Evolutionary conservation across 2,329 filamentous ascomycete species (phyloP).

Genomic region (Lachnellula hyalina): DNA sequence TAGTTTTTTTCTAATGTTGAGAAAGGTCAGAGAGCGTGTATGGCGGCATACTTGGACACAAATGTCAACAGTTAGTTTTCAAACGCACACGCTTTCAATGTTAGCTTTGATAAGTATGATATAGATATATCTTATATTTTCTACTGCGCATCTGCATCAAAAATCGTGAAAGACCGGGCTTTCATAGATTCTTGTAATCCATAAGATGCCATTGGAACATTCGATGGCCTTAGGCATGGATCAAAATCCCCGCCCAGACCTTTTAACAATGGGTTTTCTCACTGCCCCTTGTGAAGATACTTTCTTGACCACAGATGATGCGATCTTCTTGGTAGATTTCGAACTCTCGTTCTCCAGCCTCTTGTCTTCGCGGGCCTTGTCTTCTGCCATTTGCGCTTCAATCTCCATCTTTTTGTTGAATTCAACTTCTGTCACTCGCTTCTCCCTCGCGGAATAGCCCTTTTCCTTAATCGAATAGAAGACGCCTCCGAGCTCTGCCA

Average conservation of each 20-base stretch:
- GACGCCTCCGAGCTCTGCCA: slow-evolving; percentile 91
- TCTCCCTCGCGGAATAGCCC: slow-evolving; percentile 83
- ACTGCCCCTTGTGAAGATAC: slow-evolving; percentile 58
- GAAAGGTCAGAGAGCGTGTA: no score
- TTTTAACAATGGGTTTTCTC: slow-evolving; percentile 54
- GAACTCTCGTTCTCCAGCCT: slow-evolving; percentile 47
- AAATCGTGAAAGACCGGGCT: no score
- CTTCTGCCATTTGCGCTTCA: slow-evolving; percentile 84
- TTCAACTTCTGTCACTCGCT: slow-evolving; percentile 81
- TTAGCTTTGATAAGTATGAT: background rate
- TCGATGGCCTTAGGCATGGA: background rate
- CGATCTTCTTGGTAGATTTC: slow-evolving; percentile 40
- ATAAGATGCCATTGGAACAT: background rate
- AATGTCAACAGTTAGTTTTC: background rate
- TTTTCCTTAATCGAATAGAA: slow-evolving; percentile 99
- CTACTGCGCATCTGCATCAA: background rate
- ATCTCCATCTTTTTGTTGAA: slow-evolving; percentile 93
- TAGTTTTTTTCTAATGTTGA: no score
- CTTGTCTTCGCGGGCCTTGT: slow-evolving; percentile 65
- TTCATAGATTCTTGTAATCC: no score
- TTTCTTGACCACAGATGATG: slow-evolving; percentile 43
- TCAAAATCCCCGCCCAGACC: slow-evolving; percentile 45
- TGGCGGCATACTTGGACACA: no score
- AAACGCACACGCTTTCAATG: background rate
- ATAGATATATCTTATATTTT: background rate